Evolutionary conservation across 768 basidiomycete genomes (phyloP), one percentile per base, ranked within the genome.

Genomic region (Tulasnella sp.): DNA sequence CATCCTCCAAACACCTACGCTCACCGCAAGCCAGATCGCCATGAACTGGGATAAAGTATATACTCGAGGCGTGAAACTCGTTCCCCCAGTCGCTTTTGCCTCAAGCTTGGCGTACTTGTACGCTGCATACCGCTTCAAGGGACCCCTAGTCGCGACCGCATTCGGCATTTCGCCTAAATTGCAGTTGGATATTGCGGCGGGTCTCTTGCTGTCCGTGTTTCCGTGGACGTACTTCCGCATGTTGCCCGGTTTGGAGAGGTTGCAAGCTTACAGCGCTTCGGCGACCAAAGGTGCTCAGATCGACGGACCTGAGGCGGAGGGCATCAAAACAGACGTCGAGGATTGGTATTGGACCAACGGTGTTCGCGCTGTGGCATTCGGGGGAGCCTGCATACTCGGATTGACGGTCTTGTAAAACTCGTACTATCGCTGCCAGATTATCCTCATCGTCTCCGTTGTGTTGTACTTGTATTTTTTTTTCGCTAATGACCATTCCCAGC

Each of bases 21-120:
- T 72, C 11, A 40, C 71, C 29, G 32, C 71, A n/a, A 72, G 44
- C 39, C 71, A 72, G 37, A 11, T 72, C n/a, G 71, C 71, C 71
- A 72, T 40, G 37, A 40, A 16, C 29, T 72, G 71, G 71, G 44
- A 72, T 11, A 40, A 40, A 40, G 20, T 72, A 13, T 72, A 72
- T 20, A 72, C 71, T 20, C 71, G 71, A 46, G 71, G 71, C 11
- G 37, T 46, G 20, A 72, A 72, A n/a, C 44, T 72, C 20, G 71
- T 37, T 2, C 39, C 44, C 3, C 29, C 71, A 1, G 15, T 46
- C 37, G 71, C 44, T 23, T 40, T 46, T 15, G 71, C 29, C 37
- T 72, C 71, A 10, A 72, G 39, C 37, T 35, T 40, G 37, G 71
- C 71, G 3, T 72, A 42, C 37, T 7, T 72, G 32, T 42, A 3